Evolutionary conservation across 371 early-diverging fungal species (phyloP).

Genomic region (Mycotypha africana): DNA sequence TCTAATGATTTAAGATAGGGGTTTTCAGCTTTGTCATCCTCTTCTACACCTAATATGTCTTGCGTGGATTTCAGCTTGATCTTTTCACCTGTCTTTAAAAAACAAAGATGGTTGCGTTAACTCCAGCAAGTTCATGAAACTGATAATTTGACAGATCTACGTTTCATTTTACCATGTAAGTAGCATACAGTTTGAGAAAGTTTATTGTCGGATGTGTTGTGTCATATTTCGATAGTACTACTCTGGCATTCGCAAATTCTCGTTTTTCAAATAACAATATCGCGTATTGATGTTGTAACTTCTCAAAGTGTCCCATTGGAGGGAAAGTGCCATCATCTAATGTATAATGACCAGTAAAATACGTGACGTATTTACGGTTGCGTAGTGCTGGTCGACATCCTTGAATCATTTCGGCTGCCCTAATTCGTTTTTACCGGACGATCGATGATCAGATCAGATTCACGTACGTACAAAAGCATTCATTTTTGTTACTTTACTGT

Average conservation of each 20-base stretch:
- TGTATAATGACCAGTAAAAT: too few species aligned
- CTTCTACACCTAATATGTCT: slow-evolving; percentile 50
- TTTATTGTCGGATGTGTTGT: slow-evolving; percentile 43
- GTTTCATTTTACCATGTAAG: slow-evolving; percentile 46
- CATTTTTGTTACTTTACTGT: too few species aligned
- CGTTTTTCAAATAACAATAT: slow-evolving; percentile 68
- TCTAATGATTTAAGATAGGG: slow-evolving; percentile 41
- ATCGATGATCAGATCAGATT: too few species aligned
- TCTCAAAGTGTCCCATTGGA: too few species aligned
- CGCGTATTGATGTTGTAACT: slow-evolving; percentile 60
- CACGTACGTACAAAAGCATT: too few species aligned
- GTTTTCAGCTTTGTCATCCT: slow-evolving; percentile 41
- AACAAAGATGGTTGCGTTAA: not conserved
- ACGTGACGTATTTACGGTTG: too few species aligned
- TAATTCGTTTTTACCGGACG: too few species aligned
- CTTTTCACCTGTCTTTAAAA: slow-evolving; percentile 54
- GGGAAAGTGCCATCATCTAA: too few species aligned
- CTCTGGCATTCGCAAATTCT: slow-evolving; percentile 62
- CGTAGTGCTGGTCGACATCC: too few species aligned
- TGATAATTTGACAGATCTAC: too few species aligned
- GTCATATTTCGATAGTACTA: slow-evolving; percentile 41
- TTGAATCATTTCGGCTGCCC: too few species aligned
- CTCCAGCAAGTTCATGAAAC: not conserved
- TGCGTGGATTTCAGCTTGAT: slow-evolving; percentile 52
- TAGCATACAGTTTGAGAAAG: slow-evolving; percentile 68